Evolutionary conservation across 2,329 filamentous ascomycete genomes (phyloP).

Genomic region (Verticillium tricorpus): DNA sequence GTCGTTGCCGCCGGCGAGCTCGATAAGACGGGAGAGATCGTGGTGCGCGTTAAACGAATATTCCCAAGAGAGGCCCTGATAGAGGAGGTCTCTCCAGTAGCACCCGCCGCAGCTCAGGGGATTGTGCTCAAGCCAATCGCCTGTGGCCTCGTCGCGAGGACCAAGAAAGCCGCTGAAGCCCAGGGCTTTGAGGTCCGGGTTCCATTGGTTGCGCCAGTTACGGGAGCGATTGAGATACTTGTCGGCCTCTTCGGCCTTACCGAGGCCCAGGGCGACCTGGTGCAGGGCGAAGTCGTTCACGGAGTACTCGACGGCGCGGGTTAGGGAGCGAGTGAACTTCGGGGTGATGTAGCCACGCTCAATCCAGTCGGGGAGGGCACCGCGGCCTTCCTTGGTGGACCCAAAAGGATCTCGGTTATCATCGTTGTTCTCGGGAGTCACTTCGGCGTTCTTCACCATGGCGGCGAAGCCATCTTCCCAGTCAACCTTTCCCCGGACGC

Average conservation of each 20-base stretch:
- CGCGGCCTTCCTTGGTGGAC: conserved; percentile 63
- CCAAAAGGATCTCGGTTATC: conserved; percentile 53
- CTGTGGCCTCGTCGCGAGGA: conserved; percentile 41
- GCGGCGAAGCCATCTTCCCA: conserved; percentile 60
- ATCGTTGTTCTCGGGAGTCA: conserved; percentile 53
- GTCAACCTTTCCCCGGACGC: conserved; percentile 56
- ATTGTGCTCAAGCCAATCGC: conserved; percentile 36
- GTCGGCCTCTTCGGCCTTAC: conserved; percentile 41
- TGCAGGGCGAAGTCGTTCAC: conserved; percentile 65
- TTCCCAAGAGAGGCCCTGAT: conserved; percentile 58
- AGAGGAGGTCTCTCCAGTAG: conserved; percentile 58
- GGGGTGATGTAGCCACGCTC: conserved; percentile 61
- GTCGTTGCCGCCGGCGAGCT: conserved; percentile 47
- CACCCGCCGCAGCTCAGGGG: conserved; percentile 57
- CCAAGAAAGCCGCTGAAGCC: conserved; percentile 64
- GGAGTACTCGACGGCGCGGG: conserved; percentile 62
- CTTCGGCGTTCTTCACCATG: conserved; percentile 65
- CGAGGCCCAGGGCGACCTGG: conserved; percentile 58
- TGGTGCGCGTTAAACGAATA: conserved; percentile 68
- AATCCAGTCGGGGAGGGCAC: conserved; percentile 66
- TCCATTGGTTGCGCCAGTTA: conserved; percentile 72
- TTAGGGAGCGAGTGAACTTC: conserved; percentile 55
- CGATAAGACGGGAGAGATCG: conserved; percentile 53
- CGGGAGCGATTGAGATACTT: conserved; percentile 60
- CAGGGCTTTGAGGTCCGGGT: conserved; percentile 49